Percentiles rank a stretch among this genome's conserved stretches.
Evolutionary conservation across 441 rosid genomes (phyloP).

Genomic region (Viola pubescens): DNA sequence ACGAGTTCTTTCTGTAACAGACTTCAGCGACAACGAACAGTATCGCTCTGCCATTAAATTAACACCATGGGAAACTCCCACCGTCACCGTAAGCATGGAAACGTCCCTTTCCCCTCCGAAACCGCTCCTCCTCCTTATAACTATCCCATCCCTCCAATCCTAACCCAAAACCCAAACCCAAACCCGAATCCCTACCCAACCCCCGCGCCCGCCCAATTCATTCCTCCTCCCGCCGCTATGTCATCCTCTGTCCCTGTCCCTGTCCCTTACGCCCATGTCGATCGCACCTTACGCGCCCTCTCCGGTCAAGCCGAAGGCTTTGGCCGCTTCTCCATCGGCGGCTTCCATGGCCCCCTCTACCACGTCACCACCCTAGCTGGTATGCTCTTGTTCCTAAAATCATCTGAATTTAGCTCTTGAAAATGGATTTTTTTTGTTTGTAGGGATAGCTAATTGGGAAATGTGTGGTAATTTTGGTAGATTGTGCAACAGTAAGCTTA

Average conservation of each 20-base stretch:
- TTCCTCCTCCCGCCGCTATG: background rate
- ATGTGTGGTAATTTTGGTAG: background rate
- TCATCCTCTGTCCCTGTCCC: slow-evolving; percentile 21
- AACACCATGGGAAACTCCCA: slow-evolving; percentile 18
- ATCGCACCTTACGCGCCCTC: slow-evolving; percentile 58
- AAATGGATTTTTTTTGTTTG: background rate
- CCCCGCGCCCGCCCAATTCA: slow-evolving; percentile 3
- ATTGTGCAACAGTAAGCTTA: background rate
- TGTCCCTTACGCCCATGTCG: slow-evolving; percentile 56
- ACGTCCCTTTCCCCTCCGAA: slow-evolving; percentile 12
- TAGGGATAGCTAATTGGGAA: background rate
- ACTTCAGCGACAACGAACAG: background rate
- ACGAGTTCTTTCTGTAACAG: background rate
- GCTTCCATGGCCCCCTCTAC: slow-evolving; percentile 57
- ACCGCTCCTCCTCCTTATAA: slow-evolving; percentile 20
- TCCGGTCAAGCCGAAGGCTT: slow-evolving; percentile 85
- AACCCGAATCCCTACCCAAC: slow-evolving; percentile 14
- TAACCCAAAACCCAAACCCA: background rate
- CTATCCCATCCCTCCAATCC: background rate
- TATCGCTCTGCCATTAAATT: background rate
- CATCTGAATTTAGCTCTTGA: background rate
- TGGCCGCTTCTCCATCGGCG: slow-evolving; percentile 73
- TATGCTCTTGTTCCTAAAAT: slow-evolving; percentile 9
- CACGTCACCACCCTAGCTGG: slow-evolving; percentile 65
- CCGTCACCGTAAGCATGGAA: slow-evolving; percentile 23